Evolutionary conservation across 257 asterid species (phyloP).

Genomic region (Ilex aquifolium): DNA sequence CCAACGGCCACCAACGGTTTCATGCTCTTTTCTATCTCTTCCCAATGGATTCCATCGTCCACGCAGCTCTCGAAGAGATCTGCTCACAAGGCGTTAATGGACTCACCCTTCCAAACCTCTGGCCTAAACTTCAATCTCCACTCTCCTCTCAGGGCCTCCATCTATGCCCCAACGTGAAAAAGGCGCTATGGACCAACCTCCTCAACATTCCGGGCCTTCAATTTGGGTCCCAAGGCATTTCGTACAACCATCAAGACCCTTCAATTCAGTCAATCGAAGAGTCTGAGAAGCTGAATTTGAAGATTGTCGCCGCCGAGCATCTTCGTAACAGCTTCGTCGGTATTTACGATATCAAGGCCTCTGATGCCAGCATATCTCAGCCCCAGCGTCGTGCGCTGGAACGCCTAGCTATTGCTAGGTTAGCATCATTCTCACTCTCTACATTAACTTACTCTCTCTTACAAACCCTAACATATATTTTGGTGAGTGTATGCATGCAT

Average conservation of each 20-base stretch:
- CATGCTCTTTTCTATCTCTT: slow-evolving; percentile 14
- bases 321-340: slow-evolving; percentile 75
- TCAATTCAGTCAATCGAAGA: slow-evolving; percentile 33
- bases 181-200: slow-evolving; percentile 66
- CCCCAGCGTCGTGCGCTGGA: slow-evolving; percentile 57
- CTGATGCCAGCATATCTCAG: slow-evolving; percentile 35
- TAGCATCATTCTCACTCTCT: slow-evolving; percentile 2
- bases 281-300: slow-evolving; percentile 51
- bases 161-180: slow-evolving; percentile 60
- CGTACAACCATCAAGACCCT: slow-evolving; percentile 19
- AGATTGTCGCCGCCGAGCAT: slow-evolving; percentile 55
- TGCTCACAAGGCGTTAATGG: slow-evolving; percentile 64
- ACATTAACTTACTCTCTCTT: neutral
- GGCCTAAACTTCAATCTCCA: slow-evolving; percentile 51
- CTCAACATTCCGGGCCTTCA: slow-evolving; percentile 54
- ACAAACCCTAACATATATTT: slow-evolving; percentile 1
- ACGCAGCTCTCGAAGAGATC: slow-evolving; percentile 70
- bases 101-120: slow-evolving; percentile 48
- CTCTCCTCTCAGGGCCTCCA: slow-evolving; percentile 42
- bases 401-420: slow-evolving; percentile 82
- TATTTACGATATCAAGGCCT: slow-evolving; percentile 51
- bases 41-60: slow-evolving; percentile 65
- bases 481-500: neutral
- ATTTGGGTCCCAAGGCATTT: slow-evolving; percentile 32
- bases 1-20: neutral